A percentile compares a stretch with the other conserved stretches of the same genome.
phyloP scores from a whole-genome alignment of 257 asterid species.

The Osmanthus fragrans region DNA sequence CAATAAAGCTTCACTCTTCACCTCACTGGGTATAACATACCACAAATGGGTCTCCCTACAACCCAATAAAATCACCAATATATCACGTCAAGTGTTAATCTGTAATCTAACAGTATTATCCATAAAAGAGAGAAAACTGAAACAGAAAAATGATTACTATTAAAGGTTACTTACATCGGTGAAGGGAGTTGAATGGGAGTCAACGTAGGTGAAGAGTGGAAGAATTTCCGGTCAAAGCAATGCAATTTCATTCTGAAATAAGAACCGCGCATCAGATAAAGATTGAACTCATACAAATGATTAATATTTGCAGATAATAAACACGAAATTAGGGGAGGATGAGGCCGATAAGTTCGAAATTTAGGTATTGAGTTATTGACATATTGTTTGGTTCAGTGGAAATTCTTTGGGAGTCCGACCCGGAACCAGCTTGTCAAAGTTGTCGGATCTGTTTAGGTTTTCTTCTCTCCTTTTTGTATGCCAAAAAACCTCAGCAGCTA shows the following conservation, averaged over 20 bases:
- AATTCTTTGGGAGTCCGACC: background rate
- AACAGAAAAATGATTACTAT: background rate
- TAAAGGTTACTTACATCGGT: constrained; percentile 37
- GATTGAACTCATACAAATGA: background rate
- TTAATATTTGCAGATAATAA: background rate
- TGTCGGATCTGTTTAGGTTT: background rate
- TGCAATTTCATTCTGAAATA: constrained; percentile 48
- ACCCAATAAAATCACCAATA: background rate
- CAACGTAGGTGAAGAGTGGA: constrained; percentile 41
- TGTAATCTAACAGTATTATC: background rate
- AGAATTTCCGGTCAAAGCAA: constrained; percentile 37
- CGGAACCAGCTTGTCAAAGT: background rate
- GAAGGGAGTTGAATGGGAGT: constrained; percentile 56
- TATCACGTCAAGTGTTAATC: background rate
- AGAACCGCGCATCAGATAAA: constrained; percentile 30
- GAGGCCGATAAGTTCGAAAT: background rate
- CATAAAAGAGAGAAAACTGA: background rate
- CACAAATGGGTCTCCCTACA: constrained; percentile 84
- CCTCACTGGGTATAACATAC: constrained; percentile 73
- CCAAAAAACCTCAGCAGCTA: no score
- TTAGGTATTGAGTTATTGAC: background rate
- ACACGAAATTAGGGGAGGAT: background rate
- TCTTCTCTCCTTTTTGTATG: no score
- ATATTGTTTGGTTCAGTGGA: background rate
- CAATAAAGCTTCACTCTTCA: constrained; percentile 55